These are phyloP conservation scores for Clarireedia monteithiana DNA, from an alignment of 2,329 filamentous ascomycete species.

Conservation along the genomic window DNA sequence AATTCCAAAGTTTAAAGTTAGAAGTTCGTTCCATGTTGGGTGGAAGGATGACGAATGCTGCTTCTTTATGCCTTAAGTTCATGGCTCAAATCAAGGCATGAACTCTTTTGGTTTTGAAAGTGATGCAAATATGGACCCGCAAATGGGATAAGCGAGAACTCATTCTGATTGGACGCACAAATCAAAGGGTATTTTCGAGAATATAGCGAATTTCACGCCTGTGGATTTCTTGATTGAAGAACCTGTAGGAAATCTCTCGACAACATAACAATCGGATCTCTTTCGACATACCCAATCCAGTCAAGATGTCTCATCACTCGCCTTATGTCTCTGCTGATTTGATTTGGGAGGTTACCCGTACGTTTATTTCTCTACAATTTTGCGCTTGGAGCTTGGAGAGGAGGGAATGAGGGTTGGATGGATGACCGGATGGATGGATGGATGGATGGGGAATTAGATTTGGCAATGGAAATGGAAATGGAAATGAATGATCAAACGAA, in stretches of 20 bases:
- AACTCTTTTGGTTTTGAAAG: neutral
- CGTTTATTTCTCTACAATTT: conserved; percentile 37
- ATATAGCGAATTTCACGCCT: neutral
- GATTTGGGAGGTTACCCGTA: conserved; percentile 93
- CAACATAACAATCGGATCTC: conserved; percentile 1
- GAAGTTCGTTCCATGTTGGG: no score
- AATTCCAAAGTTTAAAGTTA: no score
- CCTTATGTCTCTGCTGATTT: conserved; percentile 82
- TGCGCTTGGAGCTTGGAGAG: neutral
- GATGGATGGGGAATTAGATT: neutral
- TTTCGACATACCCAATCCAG: conserved; percentile 9
- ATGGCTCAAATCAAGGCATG: neutral
- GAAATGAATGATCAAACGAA: neutral
- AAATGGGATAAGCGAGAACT: conserved; percentile 5
- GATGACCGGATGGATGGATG: neutral
- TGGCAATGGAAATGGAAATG: neutral
- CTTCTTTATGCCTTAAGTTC: neutral
- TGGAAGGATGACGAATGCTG: no score
- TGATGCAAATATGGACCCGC: neutral
- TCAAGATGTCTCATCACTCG: conserved; percentile 42
- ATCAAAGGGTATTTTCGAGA: neutral
- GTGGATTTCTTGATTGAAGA: no score
- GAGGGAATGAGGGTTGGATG: neutral
- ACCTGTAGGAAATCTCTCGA: conserved; percentile 3
- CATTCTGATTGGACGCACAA: conserved; percentile 7